These are phyloP conservation scores for Fonsecaea multimorphosa DNA, from an alignment of 2,329 filamentous ascomycete genomes.

Conservation along the genomic window DNA sequence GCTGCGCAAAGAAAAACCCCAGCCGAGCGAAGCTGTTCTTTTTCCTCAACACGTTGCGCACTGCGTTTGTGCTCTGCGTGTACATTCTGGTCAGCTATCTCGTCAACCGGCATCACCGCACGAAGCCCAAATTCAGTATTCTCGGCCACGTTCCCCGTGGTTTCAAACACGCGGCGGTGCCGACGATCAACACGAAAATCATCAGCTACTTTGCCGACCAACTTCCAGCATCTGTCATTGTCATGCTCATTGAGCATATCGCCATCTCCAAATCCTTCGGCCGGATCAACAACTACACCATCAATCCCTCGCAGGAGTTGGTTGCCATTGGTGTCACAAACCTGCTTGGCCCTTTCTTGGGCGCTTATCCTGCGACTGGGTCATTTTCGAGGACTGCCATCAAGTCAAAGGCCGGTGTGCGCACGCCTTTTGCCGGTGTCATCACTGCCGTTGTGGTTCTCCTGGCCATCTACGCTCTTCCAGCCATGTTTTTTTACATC, in stretches of 20 bases:
- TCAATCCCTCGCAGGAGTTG: constrained; percentile 94
- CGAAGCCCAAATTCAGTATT: constrained; percentile 73
- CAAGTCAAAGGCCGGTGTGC: constrained; percentile 94
- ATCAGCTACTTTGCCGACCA: constrained; percentile 72
- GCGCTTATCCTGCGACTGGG: constrained; percentile 88
- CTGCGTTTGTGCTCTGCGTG: constrained; percentile 86
- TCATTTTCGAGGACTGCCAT: constrained; percentile 97
- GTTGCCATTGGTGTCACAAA: constrained; percentile 93
- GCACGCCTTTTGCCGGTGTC: constrained; percentile 86
- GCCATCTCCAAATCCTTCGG: constrained; percentile 97
- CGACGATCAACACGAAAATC: constrained; percentile 69
- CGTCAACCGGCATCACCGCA: constrained; percentile 71
- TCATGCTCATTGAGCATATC: constrained; percentile 96
- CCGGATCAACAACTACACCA: constrained; percentile 92
- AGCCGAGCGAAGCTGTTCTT: constrained; percentile 76
- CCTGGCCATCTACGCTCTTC: constrained; percentile 85
- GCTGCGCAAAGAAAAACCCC: constrained; percentile 71
- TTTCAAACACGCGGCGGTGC: constrained; percentile 79
- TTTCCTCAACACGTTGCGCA: constrained; percentile 88
- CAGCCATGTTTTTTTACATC: constrained; percentile 92
- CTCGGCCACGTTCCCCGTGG: constrained; percentile 80
- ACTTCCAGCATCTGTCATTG: constrained; percentile 84
- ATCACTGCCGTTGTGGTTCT: constrained; percentile 87
- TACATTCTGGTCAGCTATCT: constrained; percentile 92
- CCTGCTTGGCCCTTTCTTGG: constrained; percentile 86